phyloP scores from a whole-genome alignment of 345 rosid genomes.

The Eucalyptus rudis region DNA sequence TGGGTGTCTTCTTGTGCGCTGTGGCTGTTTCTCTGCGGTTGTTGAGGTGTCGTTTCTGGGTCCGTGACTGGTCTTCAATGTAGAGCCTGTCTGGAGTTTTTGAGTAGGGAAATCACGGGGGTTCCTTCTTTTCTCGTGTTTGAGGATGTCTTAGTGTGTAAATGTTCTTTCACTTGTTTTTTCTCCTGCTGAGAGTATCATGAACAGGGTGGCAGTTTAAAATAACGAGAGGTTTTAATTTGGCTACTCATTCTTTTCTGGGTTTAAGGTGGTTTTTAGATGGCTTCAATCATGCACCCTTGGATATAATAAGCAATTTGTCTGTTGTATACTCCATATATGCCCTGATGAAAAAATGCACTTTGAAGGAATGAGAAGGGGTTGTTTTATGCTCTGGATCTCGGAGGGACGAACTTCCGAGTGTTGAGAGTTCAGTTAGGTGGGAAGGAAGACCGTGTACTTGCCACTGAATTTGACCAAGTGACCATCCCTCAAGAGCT shows the following conservation, averaged over 20 bases:
- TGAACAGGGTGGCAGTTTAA: background rate
- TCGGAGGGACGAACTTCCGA: conserved; percentile 83
- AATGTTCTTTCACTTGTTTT: background rate
- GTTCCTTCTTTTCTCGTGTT: background rate
- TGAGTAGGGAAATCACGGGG: background rate
- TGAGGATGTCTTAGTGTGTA: background rate
- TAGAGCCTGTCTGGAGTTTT: background rate
- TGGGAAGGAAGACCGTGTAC: conserved; percentile 44
- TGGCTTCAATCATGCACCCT: background rate
- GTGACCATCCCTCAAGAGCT: conserved; percentile 61
- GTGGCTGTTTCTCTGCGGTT: background rate
- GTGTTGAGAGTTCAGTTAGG: conserved; percentile 69
- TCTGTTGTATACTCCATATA: background rate
- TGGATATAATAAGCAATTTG: background rate
- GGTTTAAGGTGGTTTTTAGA: background rate
- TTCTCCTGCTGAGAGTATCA: background rate
- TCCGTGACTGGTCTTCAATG: background rate
- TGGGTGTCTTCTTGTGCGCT: background rate
- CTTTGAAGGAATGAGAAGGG: conserved; percentile 60
- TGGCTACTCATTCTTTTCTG: background rate
- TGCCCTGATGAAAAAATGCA: background rate
- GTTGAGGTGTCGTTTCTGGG: background rate
- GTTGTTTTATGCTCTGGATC: conserved; percentile 83
- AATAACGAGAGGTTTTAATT: background rate
- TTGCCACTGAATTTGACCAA: conserved; percentile 61